Conservation (phyloP, 495 filamentous ascomycete genomes). For the Penicillium salamii region DNA sequence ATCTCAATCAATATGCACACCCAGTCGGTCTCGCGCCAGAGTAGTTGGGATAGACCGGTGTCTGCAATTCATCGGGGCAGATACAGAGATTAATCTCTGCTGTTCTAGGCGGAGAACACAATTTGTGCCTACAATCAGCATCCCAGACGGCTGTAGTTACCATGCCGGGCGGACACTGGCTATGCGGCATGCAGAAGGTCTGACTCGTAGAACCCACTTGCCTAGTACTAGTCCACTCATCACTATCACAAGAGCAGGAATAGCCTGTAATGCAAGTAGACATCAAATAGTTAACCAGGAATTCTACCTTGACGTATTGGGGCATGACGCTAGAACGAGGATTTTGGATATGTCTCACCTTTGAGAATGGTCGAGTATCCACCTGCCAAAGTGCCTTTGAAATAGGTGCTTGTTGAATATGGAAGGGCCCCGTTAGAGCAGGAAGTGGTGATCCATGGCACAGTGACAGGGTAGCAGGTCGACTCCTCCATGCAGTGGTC, state of each 20-base stretch:
- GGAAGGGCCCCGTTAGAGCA: conserved; percentile 26
- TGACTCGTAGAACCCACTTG: conserved; percentile 9
- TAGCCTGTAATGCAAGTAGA: conserved; percentile 11
- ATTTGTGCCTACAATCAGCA: too few species aligned
- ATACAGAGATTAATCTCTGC: conserved; percentile 1
- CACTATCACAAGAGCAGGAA: conserved; percentile 18
- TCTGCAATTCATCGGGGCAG: neutral
- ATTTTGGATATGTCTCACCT: conserved; percentile 6
- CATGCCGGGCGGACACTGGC: conserved; percentile 14
- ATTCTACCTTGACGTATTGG: neutral
- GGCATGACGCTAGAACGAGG: neutral
- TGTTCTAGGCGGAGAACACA: too few species aligned
- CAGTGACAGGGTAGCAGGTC: conserved; percentile 25
- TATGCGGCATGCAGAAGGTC: conserved; percentile 27
- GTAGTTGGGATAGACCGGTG: conserved; percentile 14
- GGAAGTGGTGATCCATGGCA: conserved; percentile 26
- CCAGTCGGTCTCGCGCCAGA: conserved; percentile 17
- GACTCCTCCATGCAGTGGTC: conserved; percentile 25
- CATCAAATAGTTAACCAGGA: neutral
- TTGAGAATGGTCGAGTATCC: conserved; percentile 17
- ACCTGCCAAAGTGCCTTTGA: conserved; percentile 18
- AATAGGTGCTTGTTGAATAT: conserved; percentile 20
- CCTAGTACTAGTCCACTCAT: conserved; percentile 26
- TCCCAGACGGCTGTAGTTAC: neutral
- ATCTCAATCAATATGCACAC: conserved; percentile 7